Percentiles rank a stretch among this genome's conserved stretches.
Conservation (phyloP, 176 grass and related monocot genomes). For the Phyllostachys edulis region DNA sequence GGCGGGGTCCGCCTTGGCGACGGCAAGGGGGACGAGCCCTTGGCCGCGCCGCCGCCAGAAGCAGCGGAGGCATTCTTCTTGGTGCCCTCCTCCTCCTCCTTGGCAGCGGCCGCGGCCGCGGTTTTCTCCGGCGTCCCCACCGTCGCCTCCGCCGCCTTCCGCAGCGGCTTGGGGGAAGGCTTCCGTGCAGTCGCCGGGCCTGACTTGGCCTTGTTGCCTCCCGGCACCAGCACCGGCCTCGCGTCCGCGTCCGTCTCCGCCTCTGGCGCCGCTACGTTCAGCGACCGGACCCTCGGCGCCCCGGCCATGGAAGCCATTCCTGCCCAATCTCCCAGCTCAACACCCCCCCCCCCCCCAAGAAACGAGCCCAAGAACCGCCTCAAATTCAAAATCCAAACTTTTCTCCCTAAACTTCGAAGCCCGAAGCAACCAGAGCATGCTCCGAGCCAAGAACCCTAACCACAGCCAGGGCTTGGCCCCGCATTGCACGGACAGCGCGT, state of each 20-base stretch:
- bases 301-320: constrained; percentile 66
- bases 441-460: constrained; percentile 31
- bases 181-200: constrained; percentile 42
- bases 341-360: neutral
- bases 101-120: neutral
- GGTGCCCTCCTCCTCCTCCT: constrained; percentile 26
- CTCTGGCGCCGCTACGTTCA: constrained; percentile 58
- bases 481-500: constrained; percentile 35
- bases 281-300: constrained; percentile 68
- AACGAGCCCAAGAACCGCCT: constrained; percentile 20
- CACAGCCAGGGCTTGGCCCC: neutral
- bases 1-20: constrained; percentile 31
- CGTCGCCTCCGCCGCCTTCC: constrained; percentile 32
- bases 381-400: constrained; percentile 19
- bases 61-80: constrained; percentile 22
- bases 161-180: constrained; percentile 51
- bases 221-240: constrained; percentile 75
- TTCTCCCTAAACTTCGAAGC: neutral
- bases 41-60: neutral
- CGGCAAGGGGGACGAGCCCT: constrained; percentile 3
- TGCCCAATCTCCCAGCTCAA: constrained; percentile 20
- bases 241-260: constrained; percentile 52
- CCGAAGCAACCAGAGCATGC: neutral
- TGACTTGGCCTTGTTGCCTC: constrained; percentile 67
- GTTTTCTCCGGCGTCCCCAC: constrained; percentile 27